Base-by-base conservation (phyloP, 2,329 filamentous ascomycete genomes). In the Colletotrichum orbiculare region DNA sequence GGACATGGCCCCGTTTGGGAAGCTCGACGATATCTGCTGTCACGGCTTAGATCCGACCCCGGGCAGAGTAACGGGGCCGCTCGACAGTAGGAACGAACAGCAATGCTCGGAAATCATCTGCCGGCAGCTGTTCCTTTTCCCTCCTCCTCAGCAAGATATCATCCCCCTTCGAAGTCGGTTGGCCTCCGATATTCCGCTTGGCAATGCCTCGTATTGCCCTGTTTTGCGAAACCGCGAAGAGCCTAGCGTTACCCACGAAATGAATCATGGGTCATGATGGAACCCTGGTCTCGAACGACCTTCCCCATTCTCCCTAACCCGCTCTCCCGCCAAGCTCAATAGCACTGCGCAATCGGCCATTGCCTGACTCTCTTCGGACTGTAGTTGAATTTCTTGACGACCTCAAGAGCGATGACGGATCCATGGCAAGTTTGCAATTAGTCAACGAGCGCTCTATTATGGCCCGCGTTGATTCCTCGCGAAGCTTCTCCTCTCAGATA, bases 41-140 rank as follows among this genome's bases (percentile, higher is more conserved):
- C 33, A 38, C 48, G 60, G 60, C 25, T 63, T 25, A 63, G 60
- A 54, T 58, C 54, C 60, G 60, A 63, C 60, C 60, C 13, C 60
- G 41, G 54, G 60, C 54, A 25, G 25, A 25, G 25, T 5, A 25
- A 25, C 46, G 60, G 42, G n/a, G 52, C 42, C 47, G 38, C 33
- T 41, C 12, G 7, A 13, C 33, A 25, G 37, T 35, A 6, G 25
- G n/a, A n/a, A 2, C 25, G 25, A 25, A 25, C 25, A 25, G 25
- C 25, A 25, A 25, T 25, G 25, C 25, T 25, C 25, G 25, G 25
- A 25, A 25, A 25, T 25, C 25, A 25, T 25, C 25, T 25, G 25
- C 39, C 8, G 41, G 39, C n/a, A 17, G 41, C 52, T 46, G 15
- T 8, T 7, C 6, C 45, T 15, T 33, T 1, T 42, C 6, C 6